Percentiles rank a stretch among this genome's conserved stretches.
phyloP scores from a whole-genome alignment of 352 stramenopile genomes.

The Phytophthora nicotianae region DNA sequence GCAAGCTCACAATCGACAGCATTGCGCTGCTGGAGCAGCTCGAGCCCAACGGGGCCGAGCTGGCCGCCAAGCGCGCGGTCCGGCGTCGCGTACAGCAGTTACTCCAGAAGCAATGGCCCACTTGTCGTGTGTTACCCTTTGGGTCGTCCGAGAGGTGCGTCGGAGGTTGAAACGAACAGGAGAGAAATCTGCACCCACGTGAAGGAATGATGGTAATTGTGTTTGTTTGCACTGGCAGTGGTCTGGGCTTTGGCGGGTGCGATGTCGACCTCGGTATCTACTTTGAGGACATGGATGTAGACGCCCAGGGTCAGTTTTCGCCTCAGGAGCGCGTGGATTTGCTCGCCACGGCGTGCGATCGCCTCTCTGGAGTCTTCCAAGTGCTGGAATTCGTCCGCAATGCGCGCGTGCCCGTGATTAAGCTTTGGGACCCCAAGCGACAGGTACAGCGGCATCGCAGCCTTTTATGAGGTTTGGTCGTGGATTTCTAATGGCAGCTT shows the following conservation, averaged over 20 bases:
- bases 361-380: conserved; percentile 51
- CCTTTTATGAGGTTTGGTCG: background rate
- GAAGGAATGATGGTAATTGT: conserved; percentile 12
- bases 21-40: conserved; percentile 81
- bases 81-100: conserved; percentile 53
- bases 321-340: conserved; percentile 63
- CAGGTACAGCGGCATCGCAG: conserved; percentile 35
- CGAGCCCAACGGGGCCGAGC: conserved; percentile 68
- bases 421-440: conserved; percentile 70
- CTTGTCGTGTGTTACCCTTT: conserved; percentile 68
- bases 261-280: conserved; percentile 85
- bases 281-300: conserved; percentile 72
- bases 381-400: conserved; percentile 74
- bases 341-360: conserved; percentile 52
- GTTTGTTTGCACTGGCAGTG: conserved; percentile 36
- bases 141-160: conserved; percentile 79
- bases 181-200: conserved; percentile 1
- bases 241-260: conserved; percentile 75
- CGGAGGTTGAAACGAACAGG: background rate
- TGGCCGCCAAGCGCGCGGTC: conserved; percentile 54
- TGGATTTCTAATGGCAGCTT: background rate
- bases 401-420: conserved; percentile 78
- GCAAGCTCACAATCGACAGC: conserved; percentile 82
- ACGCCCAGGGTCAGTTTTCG: conserved; percentile 62
- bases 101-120: conserved; percentile 43